Percentiles rank a stretch among this genome's conserved stretches.
Conservation (phyloP, 805 yeast species). For the Saccharomycopsis vini region DNA sequence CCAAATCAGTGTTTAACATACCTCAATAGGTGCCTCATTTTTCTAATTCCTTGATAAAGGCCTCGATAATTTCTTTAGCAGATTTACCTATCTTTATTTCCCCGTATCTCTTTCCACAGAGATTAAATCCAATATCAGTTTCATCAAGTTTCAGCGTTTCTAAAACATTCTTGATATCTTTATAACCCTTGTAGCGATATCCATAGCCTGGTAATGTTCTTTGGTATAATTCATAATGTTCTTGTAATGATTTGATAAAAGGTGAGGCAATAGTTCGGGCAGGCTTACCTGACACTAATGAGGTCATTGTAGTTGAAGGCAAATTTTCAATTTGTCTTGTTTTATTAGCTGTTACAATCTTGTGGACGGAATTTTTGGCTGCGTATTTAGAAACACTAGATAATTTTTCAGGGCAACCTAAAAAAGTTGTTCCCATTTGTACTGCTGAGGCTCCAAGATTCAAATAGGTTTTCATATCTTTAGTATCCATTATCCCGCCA, state of each 20-base stretch:
- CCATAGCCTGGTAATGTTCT: slow-evolving; percentile 19
- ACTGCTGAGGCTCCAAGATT: slow-evolving; percentile 41
- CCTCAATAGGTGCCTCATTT: neutral
- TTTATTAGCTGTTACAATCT: neutral
- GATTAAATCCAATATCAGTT: neutral
- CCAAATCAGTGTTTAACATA: no score
- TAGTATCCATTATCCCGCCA: slow-evolving; percentile 41
- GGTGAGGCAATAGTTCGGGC: slow-evolving; percentile 33
- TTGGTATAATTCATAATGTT: slow-evolving; percentile 22
- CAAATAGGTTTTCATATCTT: slow-evolving; percentile 27
- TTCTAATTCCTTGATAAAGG: neutral
- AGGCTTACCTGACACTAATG: slow-evolving; percentile 30
- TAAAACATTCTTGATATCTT: neutral
- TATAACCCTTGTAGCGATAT: slow-evolving; percentile 1
- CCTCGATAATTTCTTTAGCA: neutral
- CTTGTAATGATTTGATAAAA: slow-evolving; percentile 25
- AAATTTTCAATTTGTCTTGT: slow-evolving; percentile 19
- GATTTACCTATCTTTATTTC: neutral
- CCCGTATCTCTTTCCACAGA: neutral
- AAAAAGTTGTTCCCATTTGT: slow-evolving; percentile 47
- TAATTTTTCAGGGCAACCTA: slow-evolving; percentile 29
- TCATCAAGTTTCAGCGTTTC: neutral
- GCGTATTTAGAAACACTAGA: neutral
- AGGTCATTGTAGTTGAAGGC: slow-evolving; percentile 27
- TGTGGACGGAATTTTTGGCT: neutral